Conservation (phyloP, 306 rosid species). For the Citrullus colocynthis region DNA sequence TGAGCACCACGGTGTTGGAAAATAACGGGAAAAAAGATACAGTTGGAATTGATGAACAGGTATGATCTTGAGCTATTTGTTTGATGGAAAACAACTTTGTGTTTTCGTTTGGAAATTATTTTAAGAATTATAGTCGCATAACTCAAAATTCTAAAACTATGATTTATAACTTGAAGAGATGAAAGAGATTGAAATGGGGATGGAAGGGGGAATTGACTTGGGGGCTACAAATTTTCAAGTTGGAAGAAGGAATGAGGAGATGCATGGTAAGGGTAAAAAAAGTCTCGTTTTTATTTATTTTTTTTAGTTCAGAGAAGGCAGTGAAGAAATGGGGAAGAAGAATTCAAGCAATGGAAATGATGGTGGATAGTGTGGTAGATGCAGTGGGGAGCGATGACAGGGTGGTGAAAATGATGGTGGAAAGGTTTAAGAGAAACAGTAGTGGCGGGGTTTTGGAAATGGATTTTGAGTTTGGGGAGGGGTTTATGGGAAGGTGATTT, state of each 20-base stretch:
- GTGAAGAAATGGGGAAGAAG: conserved; percentile 72
- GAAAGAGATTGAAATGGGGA: conserved; percentile 50
- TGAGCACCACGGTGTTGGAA: conserved; percentile 44
- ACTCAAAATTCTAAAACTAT: not conserved
- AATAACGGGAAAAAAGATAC: conserved; percentile 31
- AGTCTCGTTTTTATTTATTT: conserved; percentile 34
- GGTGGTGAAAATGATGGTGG: conserved; percentile 36
- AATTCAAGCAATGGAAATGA: conserved; percentile 31
- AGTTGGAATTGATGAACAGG: conserved; percentile 48
- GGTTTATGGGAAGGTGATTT: conserved; percentile 42
- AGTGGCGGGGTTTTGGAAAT: conserved; percentile 27
- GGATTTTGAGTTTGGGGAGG: conserved; percentile 57
- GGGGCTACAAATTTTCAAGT: conserved; percentile 35
- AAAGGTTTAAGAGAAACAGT: conserved; percentile 31
- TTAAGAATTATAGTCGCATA: not conserved
- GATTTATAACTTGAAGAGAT: conserved; percentile 22
- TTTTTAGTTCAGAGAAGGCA: conserved; percentile 30
- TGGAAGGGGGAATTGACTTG: conserved; percentile 20
- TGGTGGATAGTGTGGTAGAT: conserved; percentile 32
- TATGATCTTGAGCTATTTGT: conserved; percentile 12
- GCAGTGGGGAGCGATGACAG: conserved; percentile 64
- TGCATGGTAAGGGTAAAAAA: conserved; percentile 55
- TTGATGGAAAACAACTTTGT: not conserved
- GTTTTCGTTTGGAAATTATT: not conserved
- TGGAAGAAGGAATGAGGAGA: conserved; percentile 69